Evolutionary conservation across 331 rosid genomes (phyloP).

Genomic region (Acacia concinna): DNA sequence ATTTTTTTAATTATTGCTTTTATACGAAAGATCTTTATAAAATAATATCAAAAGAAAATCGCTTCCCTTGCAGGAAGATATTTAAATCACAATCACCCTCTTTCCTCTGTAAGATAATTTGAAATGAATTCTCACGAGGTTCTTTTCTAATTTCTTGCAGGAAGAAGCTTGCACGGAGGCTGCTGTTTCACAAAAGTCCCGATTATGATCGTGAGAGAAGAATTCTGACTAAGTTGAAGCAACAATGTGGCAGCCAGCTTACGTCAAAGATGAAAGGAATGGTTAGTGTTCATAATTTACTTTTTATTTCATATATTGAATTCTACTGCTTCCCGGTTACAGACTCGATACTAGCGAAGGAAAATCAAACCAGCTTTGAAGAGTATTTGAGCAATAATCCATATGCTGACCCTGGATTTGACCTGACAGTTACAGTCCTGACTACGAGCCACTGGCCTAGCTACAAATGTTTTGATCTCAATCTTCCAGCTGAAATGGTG

Average conservation of each 20-base stretch:
- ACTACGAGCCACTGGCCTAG: conserved; percentile 98
- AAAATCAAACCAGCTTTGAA: conserved; percentile 83
- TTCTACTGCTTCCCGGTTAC: conserved; percentile 51
- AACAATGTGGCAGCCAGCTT: conserved; percentile 91
- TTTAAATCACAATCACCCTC: background rate
- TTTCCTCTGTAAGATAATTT: background rate
- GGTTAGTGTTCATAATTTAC: conserved; percentile 56
- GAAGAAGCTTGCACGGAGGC: conserved; percentile 95
- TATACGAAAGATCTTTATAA: background rate
- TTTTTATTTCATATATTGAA: conserved; percentile 20
- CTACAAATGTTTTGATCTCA: conserved; percentile 90
- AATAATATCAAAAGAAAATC: background rate
- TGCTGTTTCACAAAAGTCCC: conserved; percentile 95
- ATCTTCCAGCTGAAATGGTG: conserved; percentile 97
- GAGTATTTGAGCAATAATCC: conserved; percentile 75
- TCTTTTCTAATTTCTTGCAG: conserved; percentile 46
- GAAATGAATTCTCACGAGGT: background rate
- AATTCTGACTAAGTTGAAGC: conserved; percentile 82
- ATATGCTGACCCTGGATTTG: conserved; percentile 76
- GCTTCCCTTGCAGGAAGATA: no score
- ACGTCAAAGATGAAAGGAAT: conserved; percentile 98
- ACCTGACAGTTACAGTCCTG: conserved; percentile 88
- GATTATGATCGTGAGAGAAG: conserved; percentile 94
- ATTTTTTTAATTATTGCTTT: background rate
- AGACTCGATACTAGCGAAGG: conserved; percentile 90